Percentiles rank a stretch among this genome's conserved stretches.
These are phyloP conservation scores for Ophiobolus disseminans DNA, from an alignment of 2,329 filamentous ascomycete genomes.

Conservation along the genomic window DNA sequence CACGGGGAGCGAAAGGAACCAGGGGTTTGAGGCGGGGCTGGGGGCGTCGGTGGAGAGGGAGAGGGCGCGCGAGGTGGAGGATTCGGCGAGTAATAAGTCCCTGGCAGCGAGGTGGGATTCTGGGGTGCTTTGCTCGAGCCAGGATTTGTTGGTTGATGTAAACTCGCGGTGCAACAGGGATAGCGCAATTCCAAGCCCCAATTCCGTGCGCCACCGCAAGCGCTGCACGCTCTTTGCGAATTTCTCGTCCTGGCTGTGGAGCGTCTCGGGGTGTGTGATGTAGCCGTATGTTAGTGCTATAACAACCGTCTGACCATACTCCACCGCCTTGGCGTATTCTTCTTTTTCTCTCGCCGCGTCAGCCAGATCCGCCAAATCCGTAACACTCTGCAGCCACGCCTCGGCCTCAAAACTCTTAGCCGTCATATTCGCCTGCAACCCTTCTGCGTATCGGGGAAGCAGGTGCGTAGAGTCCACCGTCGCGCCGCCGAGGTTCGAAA, in stretches of 20 bases:
- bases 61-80: slow-evolving; percentile 30
- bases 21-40: slow-evolving; percentile 34
- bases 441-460: slow-evolving; percentile 34
- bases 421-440: slow-evolving; percentile 29
- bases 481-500: slow-evolving; percentile 31
- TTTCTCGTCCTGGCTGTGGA: slow-evolving; percentile 30
- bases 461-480: slow-evolving; percentile 25
- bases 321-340: slow-evolving; percentile 23
- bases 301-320: slow-evolving; percentile 33
- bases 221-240: slow-evolving; percentile 34
- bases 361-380: slow-evolving; percentile 25
- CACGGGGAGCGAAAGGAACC: slow-evolving; percentile 37
- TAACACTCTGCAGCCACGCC: slow-evolving; percentile 25
- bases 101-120: slow-evolving; percentile 17
- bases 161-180: slow-evolving; percentile 17
- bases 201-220: slow-evolving; percentile 40
- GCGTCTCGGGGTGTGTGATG: slow-evolving; percentile 35
- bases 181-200: slow-evolving; percentile 30
- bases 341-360: slow-evolving; percentile 23
- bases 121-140: slow-evolving; percentile 10
- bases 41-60: slow-evolving; percentile 38
- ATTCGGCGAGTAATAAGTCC: slow-evolving; percentile 35
- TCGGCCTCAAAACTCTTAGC: slow-evolving; percentile 18
- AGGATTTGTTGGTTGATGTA: slow-evolving; percentile 13
- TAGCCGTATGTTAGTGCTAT: slow-evolving; percentile 43